phyloP scores from a whole-genome alignment of 2,329 filamentous ascomycete species.

The Calonectria hawksworthii region DNA sequence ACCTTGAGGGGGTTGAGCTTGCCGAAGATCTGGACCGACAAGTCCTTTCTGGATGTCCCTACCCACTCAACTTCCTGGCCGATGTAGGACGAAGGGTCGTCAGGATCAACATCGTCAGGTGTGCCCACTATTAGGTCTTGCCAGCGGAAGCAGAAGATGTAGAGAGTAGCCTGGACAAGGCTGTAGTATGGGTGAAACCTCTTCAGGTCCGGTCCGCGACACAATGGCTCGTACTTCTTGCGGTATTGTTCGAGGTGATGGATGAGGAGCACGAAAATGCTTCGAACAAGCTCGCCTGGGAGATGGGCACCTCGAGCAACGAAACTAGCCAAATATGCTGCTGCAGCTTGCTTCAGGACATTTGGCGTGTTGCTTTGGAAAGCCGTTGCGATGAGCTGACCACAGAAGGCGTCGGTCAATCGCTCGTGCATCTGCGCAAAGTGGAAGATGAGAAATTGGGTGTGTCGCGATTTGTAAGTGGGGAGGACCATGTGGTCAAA shows the following conservation, averaged over 20 bases:
- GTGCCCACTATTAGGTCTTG: constrained; percentile 82
- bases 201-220: constrained; percentile 86
- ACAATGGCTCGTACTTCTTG: constrained; percentile 78
- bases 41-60: constrained; percentile 78
- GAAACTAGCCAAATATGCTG: constrained; percentile 94
- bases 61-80: constrained; percentile 85
- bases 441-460: constrained; percentile 96
- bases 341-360: constrained; percentile 84
- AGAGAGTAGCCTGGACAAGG: constrained; percentile 88
- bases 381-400: constrained; percentile 70
- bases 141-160: constrained; percentile 99
- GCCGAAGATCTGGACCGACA: constrained; percentile 85
- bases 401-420: constrained; percentile 86
- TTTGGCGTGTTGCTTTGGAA: constrained; percentile 76
- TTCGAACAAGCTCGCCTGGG: constrained; percentile 80
- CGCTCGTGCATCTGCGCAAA: constrained; percentile 87
- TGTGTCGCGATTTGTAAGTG: constrained; percentile 91
- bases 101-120: constrained; percentile 72
- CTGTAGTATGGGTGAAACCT: constrained; percentile 90
- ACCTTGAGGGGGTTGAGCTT: constrained; percentile 96
- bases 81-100: constrained; percentile 71
- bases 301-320: constrained; percentile 91
- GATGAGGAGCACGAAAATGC: constrained; percentile 85
- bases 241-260: constrained; percentile 83
- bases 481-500: constrained; percentile 91